Base-by-base conservation (phyloP, 768 basidiomycete species). In the Suillus tomentosus region DNA sequence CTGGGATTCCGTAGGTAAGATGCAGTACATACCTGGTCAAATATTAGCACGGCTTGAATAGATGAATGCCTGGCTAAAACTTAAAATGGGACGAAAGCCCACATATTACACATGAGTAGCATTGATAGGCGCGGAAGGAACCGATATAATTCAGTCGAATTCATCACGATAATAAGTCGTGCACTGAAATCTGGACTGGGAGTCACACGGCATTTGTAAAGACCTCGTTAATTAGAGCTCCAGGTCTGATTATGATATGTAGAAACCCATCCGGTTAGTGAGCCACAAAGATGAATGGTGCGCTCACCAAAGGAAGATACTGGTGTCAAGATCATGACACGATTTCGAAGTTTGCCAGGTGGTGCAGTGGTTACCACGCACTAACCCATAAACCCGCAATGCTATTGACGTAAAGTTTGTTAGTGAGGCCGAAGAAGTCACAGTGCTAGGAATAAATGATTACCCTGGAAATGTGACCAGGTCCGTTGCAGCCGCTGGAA, bases 301-400 rank as follows among this genome's bases (percentile, higher is more conserved):
- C 24, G 15, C 9, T 27, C 24, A 51, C 24, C 24, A 51, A 51
- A 51, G 15, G 27, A 27, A 27, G 27, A 27, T 27, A 27, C 15
- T 27, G 4, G 50, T 51, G 50, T 27, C 50, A 51, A 27, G 50
- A 51, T 51, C 24, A 27, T 51, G 50, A 51, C 27, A 27, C 24
- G 24, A 51, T 27, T 51, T 27, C 24, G 50, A 51, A 51, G 50
- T 51, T 51, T 15, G 24, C 50, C 50, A 51, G 27, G 50, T 51
- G 50, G 50, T 22, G 24, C 27, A 17, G 3, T 17, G 24, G 50
- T 27, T 17, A 51, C 22, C 48, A 50, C 24, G 14, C 7, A 51
- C 24, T 51, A 8, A 51, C 24, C 27, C 15, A 9, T 51, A 27
- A 15, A 15, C 14, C 27, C 4, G 8, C 50, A 27, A 27, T 51